Evolutionary conservation across 345 rosid genomes (phyloP).

Genomic region (Aquilaria sinensis): DNA sequence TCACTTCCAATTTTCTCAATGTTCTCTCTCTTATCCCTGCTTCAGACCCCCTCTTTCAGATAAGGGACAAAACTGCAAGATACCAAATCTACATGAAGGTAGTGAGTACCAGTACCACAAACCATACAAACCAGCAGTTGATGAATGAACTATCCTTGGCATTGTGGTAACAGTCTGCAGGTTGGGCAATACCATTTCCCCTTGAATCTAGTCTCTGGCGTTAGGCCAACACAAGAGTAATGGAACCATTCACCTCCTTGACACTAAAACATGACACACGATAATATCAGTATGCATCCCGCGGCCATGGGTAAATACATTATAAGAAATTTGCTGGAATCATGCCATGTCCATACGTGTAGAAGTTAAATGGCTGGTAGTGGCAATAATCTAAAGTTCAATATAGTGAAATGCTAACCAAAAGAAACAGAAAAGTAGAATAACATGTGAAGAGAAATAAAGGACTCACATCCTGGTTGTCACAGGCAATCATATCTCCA

Average conservation of each 20-base stretch:
- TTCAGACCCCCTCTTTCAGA: no score
- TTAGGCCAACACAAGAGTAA: constrained; percentile 91
- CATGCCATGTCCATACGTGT: no score
- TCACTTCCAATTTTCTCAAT: no score
- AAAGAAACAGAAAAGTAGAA: not conserved
- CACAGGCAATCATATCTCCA: constrained; percentile 99
- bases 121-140: no score
- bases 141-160: constrained; percentile 24
- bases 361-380: not conserved
- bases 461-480: constrained; percentile 83
- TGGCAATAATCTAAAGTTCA: not conserved
- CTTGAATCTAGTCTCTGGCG: constrained; percentile 94
- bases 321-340: not conserved
- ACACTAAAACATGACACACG: constrained; percentile 40
- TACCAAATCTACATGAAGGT: no score
- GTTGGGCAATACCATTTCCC: constrained; percentile 99
- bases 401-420: constrained; percentile 2
- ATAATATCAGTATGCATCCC: no score
- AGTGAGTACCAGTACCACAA: no score
- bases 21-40: no score
- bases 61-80: no score
- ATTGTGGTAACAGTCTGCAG: constrained; percentile 61
- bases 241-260: constrained; percentile 99
- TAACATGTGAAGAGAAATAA: not conserved
- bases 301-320: not conserved